These are phyloP conservation scores for Cercophora newfieldiana DNA, from an alignment of 495 filamentous ascomycete genomes.

Conservation along the genomic window DNA sequence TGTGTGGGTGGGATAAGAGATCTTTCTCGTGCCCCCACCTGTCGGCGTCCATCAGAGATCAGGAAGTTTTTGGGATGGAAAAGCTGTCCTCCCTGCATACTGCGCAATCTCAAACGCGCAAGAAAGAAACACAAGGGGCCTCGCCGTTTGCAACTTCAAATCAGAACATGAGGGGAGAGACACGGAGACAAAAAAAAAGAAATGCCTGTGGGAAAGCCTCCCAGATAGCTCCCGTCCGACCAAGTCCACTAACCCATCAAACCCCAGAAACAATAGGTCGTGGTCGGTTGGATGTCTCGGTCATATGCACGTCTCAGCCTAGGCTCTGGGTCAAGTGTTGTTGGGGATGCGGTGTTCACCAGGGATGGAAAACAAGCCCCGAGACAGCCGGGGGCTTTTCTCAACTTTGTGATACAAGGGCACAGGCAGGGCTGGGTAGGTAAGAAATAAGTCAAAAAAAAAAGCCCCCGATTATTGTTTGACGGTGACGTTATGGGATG, in stretches of 20 bases:
- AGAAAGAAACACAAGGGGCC: neutral
- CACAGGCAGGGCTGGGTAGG: too few relatives aligned
- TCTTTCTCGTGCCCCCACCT: too few relatives aligned
- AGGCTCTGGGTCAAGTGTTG: neutral
- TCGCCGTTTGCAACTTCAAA: neutral
- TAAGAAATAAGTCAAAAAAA: neutral
- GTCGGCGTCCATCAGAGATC: neutral
- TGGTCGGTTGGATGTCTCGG: constrained; percentile 6
- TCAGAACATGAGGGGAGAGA: neutral
- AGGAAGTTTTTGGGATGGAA: neutral
- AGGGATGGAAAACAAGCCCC: neutral
- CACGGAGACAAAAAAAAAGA: neutral
- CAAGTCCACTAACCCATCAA: neutral
- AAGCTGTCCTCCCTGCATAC: neutral
- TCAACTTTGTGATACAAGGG: neutral
- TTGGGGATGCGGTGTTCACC: neutral
- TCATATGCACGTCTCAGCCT: constrained; percentile 16
- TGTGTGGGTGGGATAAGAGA: neutral
- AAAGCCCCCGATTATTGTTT: neutral
- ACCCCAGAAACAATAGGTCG: neutral
- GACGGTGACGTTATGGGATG: neutral
- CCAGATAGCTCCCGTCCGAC: neutral
- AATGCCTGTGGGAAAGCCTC: neutral
- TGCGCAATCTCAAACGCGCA: neutral
- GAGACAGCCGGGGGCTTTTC: neutral